Base-by-base conservation (phyloP, 2,329 filamentous ascomycete species). In the Chaetothyriales sp. region DNA sequence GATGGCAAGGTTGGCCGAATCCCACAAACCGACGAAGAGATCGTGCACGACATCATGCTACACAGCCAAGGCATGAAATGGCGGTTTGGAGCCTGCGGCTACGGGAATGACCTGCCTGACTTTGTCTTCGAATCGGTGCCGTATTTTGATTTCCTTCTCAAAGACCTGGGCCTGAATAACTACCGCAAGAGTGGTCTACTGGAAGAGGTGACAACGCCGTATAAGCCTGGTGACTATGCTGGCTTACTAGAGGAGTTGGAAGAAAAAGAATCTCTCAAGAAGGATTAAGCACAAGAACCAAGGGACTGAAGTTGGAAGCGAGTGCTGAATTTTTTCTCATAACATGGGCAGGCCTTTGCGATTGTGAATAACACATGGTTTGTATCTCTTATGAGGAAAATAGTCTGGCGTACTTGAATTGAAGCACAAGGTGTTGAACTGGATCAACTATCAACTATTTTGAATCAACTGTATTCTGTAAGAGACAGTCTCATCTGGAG, bases 111-210 rank as follows among this genome's bases (percentile, higher is more conserved):
- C 60, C 70, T 74, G 51, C 80, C 81, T 0, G 83, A 85, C 62
- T 81, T 87, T 57, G 79, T 84, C 18, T 89, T 89, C 60, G 85
- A 90, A 63, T 75, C 75, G 0, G 63, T 89, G 49, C 83, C 83
- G 3, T 90, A 87, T 60, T 62, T 86, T n/a, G 84, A 89, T 64
- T 60, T 82, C 60, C 63, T 90, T 60, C 61, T 85, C 53, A 66
- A 67, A 2, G 84, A 90, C 63, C 59, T 88, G 51, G 83, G 78
- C 0, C 64, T 88, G 50, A 66, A 73, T 15, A 67, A 67, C 1
- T 54, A 55, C 50, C 57, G 68, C 25, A 71, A 69, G 55, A 43
- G 49, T 1, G 59, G 62, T 2, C 43, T 53, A 4, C 49, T 65
- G 18, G 58, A 60, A 1, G 65, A 65, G 50, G 57, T 65, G 25